Conservation (phyloP, 179 eudicot genomes). For the Vitellaria paradoxa region DNA sequence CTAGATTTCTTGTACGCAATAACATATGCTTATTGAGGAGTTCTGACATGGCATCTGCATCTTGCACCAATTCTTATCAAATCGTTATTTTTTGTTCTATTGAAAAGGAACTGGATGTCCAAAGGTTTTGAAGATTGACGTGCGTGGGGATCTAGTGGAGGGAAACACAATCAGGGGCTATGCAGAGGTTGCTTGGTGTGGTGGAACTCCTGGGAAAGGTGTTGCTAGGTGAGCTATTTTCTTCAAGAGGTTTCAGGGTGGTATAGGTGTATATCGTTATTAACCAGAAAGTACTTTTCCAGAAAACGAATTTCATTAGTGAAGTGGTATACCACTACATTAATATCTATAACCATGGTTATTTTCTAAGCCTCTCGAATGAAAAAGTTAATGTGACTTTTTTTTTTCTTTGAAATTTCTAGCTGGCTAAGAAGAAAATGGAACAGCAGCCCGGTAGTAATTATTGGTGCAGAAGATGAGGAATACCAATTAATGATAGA, state of each 20-base stretch:
- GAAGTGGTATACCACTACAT: background rate
- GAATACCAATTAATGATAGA: conserved; percentile 75
- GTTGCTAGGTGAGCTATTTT: conserved; percentile 54
- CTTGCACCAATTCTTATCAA: background rate
- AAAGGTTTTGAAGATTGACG: conserved; percentile 87
- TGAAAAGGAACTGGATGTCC: conserved; percentile 85
- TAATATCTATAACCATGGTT: background rate
- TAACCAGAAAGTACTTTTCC: background rate
- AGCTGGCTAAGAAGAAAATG: conserved; percentile 97
- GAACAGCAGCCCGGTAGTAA: conserved; percentile 94
- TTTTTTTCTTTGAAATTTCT: conserved; percentile 18
- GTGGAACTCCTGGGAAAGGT: conserved; percentile 93
- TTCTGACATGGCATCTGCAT: too few species aligned
- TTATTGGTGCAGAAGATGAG: conserved; percentile 91
- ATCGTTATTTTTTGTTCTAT: conserved; percentile 17
- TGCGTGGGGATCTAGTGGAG: conserved; percentile 79
- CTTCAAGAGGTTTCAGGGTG: too few species aligned
- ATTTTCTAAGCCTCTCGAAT: too few species aligned
- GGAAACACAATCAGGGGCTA: conserved; percentile 76
- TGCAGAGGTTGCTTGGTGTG: conserved; percentile 97
- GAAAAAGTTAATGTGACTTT: background rate
- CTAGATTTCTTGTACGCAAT: too few species aligned
- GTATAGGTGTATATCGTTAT: conserved; percentile 11
- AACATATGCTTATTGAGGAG: too few species aligned
- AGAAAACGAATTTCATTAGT: background rate